Conservation (phyloP, 345 rosid species). For the Citrus unshiu region DNA sequence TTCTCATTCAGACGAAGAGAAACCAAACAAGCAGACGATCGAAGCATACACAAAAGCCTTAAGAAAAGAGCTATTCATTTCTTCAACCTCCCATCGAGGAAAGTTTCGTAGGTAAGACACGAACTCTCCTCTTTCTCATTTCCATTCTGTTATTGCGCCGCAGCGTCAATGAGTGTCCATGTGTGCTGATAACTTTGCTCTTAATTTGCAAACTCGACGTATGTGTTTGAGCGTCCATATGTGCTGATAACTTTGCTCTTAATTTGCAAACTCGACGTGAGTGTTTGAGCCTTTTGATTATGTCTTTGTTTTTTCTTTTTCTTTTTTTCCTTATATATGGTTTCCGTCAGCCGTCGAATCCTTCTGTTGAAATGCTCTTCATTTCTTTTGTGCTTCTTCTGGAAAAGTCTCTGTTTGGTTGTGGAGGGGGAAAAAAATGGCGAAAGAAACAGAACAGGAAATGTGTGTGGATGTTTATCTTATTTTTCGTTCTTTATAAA, state of each 20-base stretch:
- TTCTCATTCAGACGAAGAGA: not conserved
- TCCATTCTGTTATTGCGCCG: not conserved
- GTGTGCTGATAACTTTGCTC: not conserved
- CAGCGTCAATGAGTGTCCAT: not conserved
- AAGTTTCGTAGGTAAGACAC: not conserved
- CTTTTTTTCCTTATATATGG: not conserved
- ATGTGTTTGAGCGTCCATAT: too few species aligned
- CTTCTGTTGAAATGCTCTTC: too few species aligned
- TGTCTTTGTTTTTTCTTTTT: too few species aligned
- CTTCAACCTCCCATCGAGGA: not conserved
- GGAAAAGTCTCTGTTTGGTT: not conserved
- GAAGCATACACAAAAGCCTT: not conserved
- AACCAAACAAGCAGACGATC: not conserved
- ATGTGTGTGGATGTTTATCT: not conserved
- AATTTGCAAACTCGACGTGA: not conserved
- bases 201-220: not conserved
- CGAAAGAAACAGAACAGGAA: not conserved
- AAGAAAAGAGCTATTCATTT: not conserved
- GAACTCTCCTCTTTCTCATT: not conserved
- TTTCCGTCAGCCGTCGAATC: too few species aligned
- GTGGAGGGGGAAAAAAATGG: not conserved
- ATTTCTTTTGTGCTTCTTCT: not conserved
- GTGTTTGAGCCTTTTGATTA: not conserved
- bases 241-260: not conserved
- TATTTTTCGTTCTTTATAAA: too few species aligned